phyloP scores from a whole-genome alignment of 2,329 filamentous ascomycete genomes.

The Xylaria sp. region DNA sequence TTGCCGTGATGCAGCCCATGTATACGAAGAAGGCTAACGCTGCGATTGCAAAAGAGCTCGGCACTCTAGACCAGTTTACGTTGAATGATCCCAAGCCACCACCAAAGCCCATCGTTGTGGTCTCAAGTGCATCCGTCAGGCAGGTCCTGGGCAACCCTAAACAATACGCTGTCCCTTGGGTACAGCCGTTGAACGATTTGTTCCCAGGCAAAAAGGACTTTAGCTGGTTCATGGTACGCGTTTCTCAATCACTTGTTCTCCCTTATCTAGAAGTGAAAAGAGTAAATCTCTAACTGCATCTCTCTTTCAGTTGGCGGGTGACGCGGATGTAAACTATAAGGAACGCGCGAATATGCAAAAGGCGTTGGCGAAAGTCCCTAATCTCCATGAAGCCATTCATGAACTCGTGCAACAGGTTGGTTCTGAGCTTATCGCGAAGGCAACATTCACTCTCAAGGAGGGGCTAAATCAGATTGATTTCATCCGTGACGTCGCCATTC shows the following conservation, averaged over 20 bases:
- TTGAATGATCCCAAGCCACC: conserved; percentile 52
- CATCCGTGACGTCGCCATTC: conserved; percentile 66
- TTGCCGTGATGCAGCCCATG: conserved; percentile 58
- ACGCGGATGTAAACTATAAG: conserved; percentile 47
- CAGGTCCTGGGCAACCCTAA: conserved; percentile 49
- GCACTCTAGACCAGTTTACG: conserved; percentile 51
- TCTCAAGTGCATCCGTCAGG: conserved; percentile 47
- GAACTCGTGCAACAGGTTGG: conserved; percentile 51
- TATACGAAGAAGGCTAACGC: conserved; percentile 56
- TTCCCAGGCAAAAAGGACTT: conserved; percentile 53
- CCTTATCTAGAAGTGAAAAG: background rate
- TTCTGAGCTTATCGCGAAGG: conserved; percentile 54
- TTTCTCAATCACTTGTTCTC: background rate
- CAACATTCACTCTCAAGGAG: conserved; percentile 51
- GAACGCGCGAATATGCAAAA: conserved; percentile 49
- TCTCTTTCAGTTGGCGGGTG: conserved; percentile 47
- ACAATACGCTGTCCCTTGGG: conserved; percentile 52
- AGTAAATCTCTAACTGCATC: conserved; percentile 1
- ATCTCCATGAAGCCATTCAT: conserved; percentile 48
- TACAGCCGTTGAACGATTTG: conserved; percentile 46
- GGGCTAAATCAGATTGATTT: conserved; percentile 56
- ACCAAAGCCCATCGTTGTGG: conserved; percentile 45
- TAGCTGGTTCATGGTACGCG: conserved; percentile 51
- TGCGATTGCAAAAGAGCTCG: conserved; percentile 53
- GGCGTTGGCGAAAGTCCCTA: conserved; percentile 50